A percentile compares a stretch with the other conserved stretches of the same genome.
Conservation (phyloP, 441 rosid genomes). For the Corymbia citriodora region DNA sequence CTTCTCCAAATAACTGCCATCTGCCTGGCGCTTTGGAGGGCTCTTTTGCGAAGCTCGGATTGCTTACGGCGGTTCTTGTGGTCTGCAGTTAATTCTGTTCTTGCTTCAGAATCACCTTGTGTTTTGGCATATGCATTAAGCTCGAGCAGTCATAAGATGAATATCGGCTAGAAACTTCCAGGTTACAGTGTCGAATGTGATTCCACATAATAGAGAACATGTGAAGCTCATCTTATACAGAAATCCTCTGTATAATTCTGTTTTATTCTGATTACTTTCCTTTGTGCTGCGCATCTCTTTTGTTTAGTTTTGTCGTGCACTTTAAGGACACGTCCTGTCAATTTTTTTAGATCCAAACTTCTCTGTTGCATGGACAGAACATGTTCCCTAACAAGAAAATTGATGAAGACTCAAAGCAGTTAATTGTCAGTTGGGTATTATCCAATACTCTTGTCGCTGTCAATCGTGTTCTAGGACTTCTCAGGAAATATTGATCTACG, state of each 20-base stretch:
- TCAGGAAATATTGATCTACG: not conserved
- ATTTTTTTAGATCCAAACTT: not conserved
- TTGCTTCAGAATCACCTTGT: not conserved
- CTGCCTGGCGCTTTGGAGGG: not conserved
- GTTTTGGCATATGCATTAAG: not conserved
- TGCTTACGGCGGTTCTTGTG: slow-evolving; percentile 6
- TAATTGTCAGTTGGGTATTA: not conserved
- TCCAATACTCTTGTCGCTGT: not conserved
- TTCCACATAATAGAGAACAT: not conserved
- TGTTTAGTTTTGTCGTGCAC: not conserved
- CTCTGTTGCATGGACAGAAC: not conserved
- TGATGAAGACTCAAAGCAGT: not conserved
- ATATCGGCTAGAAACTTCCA: not conserved
- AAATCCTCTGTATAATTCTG: not conserved
- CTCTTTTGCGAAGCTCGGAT: slow-evolving; percentile 7
- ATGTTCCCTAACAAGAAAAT: not conserved
- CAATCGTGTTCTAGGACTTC: not conserved
- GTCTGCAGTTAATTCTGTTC: not conserved
- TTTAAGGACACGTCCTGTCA: not conserved
- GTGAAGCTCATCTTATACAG: not conserved
- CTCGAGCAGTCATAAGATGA: not conserved
- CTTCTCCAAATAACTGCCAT: slow-evolving; percentile 23
- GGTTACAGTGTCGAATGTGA: not conserved
- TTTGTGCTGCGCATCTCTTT: not conserved
- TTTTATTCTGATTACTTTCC: not conserved